Evolutionary conservation across 169 alveolate species (phyloP).

Genomic region (Neospora caninum): DNA sequence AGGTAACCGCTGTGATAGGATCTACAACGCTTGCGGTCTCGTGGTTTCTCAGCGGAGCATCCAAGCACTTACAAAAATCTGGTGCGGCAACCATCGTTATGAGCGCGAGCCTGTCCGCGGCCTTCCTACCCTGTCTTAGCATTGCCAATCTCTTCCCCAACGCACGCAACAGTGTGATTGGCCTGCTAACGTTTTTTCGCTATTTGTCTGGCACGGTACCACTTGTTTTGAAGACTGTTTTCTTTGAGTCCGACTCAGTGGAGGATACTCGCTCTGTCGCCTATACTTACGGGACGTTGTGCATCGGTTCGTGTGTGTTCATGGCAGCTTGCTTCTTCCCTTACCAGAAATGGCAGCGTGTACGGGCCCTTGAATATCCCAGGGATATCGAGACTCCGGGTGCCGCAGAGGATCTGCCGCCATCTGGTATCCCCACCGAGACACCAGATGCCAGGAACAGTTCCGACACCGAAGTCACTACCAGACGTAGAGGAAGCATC

Average conservation of each 20-base stretch:
- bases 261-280: neutral
- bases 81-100: neutral
- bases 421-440: neutral
- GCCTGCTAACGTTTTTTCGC: conserved; percentile 7
- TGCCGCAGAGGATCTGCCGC: neutral
- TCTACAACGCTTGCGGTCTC: neutral
- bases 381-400: neutral
- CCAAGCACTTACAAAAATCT: neutral
- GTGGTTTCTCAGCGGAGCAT: neutral
- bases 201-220: neutral
- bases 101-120: neutral
- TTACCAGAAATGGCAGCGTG: neutral
- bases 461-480: neutral
- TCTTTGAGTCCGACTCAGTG: neutral
- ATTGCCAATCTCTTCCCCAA: conserved; percentile 34
- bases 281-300: neutral
- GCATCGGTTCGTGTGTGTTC: neutral
- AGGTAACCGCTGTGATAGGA: conserved; percentile 10
- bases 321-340: neutral
- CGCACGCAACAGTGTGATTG: neutral
- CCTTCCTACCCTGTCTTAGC: conserved; percentile 35
- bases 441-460: neutral
- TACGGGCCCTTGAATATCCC: neutral
- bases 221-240: neutral
- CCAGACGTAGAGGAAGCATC: neutral